Evolutionary conservation across 73 alveolate genomes (phyloP).

Genomic region (Paraurostyla sp.): DNA sequence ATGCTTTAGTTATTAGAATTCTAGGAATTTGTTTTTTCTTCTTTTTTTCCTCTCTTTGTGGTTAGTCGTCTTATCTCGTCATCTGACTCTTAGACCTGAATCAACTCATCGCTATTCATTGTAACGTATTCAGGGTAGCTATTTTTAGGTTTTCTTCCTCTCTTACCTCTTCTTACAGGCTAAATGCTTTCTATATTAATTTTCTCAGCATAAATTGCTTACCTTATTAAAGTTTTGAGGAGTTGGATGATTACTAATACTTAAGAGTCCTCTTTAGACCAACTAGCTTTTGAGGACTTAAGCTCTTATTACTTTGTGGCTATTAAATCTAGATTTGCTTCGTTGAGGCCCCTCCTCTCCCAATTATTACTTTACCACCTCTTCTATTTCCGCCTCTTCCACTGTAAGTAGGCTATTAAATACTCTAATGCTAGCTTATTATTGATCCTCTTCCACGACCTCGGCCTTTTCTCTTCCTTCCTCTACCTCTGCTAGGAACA

Average conservation of each 20-base stretch:
- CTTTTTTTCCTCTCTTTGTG: not conserved
- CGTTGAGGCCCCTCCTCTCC: not conserved
- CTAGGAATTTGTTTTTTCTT: not conserved
- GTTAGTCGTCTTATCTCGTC: not conserved
- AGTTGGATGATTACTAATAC: not conserved
- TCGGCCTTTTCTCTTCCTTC: not conserved
- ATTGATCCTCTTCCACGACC: not conserved
- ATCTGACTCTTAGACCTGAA: not conserved
- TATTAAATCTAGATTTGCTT: not conserved
- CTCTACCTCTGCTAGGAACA: not conserved
- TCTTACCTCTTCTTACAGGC: constrained; percentile 14
- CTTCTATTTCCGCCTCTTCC: too few species aligned
- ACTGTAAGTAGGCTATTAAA: not conserved
- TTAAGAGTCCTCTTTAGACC: constrained; percentile 20
- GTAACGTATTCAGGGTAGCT: not conserved
- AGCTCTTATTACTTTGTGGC: not conserved
- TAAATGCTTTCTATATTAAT: too few species aligned
- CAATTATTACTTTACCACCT: not conserved
- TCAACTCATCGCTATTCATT: not conserved
- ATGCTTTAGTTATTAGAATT: not conserved
- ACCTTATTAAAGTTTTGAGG: not conserved
- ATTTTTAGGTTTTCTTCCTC: constrained; percentile 50
- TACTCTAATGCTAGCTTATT: not conserved
- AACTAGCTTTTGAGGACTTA: not conserved
- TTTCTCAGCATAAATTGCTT: not conserved